A percentile compares a stretch with the other conserved stretches of the same genome.
Conservation (phyloP, 371 early-diverging fungal genomes). For the Basidiobolus meristosporus region DNA sequence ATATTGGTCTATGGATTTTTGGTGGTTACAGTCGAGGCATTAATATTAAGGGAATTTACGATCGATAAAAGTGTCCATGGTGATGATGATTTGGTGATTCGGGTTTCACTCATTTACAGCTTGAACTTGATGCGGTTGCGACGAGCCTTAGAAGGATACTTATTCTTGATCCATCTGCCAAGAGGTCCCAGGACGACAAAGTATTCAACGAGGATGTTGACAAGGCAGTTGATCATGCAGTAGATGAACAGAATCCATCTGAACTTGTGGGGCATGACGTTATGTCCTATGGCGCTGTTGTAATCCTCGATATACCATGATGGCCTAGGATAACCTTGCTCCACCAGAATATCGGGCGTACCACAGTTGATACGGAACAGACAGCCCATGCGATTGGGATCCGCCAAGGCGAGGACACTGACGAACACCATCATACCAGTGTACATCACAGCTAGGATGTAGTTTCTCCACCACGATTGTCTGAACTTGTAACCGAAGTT, state of each 20-base stretch:
- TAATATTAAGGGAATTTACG: too few relatives aligned
- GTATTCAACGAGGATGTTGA: slow-evolving; percentile 10
- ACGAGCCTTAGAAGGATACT: neutral
- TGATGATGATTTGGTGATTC: too few relatives aligned
- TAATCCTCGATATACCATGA: slow-evolving; percentile 24
- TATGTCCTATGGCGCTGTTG: slow-evolving; percentile 39
- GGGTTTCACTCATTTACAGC: too few relatives aligned
- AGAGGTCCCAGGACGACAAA: slow-evolving; percentile 16
- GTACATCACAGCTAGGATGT: slow-evolving; percentile 27
- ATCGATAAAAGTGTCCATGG: too few relatives aligned
- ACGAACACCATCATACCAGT: slow-evolving; percentile 23
- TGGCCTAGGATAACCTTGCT: slow-evolving; percentile 18
- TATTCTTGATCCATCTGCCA: neutral
- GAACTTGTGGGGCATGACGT: slow-evolving; percentile 35
- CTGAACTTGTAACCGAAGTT: slow-evolving; percentile 49
- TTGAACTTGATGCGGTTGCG: too few relatives aligned
- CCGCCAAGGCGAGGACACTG: slow-evolving; percentile 30
- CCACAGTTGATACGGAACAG: slow-evolving; percentile 57
- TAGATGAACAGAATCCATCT: slow-evolving; percentile 30
- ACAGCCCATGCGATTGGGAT: slow-evolving; percentile 49
- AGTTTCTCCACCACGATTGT: slow-evolving; percentile 29
- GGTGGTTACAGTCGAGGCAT: too few relatives aligned
- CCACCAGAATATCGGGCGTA: slow-evolving; percentile 16
- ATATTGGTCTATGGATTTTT: too few relatives aligned
- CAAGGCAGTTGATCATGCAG: slow-evolving; percentile 10